Evolutionary conservation across 371 early-diverging fungal genomes (phyloP).

Genomic region (Amoeboaphelidium occidentale): DNA sequence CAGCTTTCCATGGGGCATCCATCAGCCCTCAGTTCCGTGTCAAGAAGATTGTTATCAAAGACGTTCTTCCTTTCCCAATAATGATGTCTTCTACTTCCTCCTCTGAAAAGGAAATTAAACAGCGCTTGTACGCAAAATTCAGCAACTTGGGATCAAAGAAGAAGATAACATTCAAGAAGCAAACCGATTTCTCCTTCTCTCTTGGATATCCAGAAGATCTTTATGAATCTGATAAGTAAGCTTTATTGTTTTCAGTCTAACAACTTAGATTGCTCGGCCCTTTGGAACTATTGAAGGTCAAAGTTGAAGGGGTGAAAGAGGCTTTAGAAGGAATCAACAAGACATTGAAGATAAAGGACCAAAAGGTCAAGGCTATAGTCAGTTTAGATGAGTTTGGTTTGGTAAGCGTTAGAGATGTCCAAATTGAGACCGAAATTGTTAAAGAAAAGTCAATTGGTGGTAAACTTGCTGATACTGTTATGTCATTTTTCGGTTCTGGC

Average conservation of each 20-base stretch:
- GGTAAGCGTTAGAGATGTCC: constrained; percentile 10
- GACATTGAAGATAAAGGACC: constrained; percentile 7
- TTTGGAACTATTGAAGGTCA: constrained; percentile 28
- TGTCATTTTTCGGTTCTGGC: not conserved
- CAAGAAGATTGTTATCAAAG: constrained; percentile 58
- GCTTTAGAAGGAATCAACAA: not conserved
- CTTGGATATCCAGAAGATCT: constrained; percentile 16
- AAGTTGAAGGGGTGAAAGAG: constrained; percentile 20
- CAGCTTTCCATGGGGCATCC: constrained; percentile 67
- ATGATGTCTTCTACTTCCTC: constrained; percentile 18
- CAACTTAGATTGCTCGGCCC: constrained; percentile 41
- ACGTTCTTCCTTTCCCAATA: constrained; percentile 44
- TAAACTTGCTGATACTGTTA: not conserved
- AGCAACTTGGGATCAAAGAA: constrained; percentile 47
- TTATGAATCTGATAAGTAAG: constrained; percentile 12
- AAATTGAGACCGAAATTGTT: constrained; percentile 16
- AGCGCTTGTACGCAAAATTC: constrained; percentile 32
- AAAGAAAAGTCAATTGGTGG: constrained; percentile 1
- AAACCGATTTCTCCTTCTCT: constrained; percentile 29
- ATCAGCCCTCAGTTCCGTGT: constrained; percentile 66
- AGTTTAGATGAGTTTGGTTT: constrained; percentile 35
- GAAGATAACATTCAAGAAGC: constrained; percentile 52
- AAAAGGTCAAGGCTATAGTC: constrained; percentile 55
- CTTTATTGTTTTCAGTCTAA: constrained; percentile 18
- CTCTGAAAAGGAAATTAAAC: constrained; percentile 7